Evolutionary conservation across 2,329 filamentous ascomycete species (phyloP).

Genomic region (Calonectria ilicicola): DNA sequence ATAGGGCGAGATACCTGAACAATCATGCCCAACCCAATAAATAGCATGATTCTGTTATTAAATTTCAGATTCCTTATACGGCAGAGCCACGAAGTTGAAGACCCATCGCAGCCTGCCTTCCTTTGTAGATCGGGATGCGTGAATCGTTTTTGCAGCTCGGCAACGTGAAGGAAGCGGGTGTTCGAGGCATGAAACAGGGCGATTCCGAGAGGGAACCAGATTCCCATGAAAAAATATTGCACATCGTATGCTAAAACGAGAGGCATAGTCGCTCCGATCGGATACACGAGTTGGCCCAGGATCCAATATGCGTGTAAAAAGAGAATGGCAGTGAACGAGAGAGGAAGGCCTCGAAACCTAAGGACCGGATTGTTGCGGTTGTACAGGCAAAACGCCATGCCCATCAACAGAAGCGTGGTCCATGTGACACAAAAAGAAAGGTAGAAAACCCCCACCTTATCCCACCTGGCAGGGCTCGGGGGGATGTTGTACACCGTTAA

Average conservation of each 20-base stretch:
- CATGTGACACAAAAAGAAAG: slow-evolving; percentile 50
- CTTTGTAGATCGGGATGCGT: slow-evolving; percentile 15
- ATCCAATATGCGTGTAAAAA: slow-evolving; percentile 59
- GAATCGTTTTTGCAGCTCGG: slow-evolving; percentile 59
- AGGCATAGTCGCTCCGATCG: slow-evolving; percentile 53
- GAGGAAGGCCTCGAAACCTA: slow-evolving; percentile 52
- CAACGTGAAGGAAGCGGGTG: slow-evolving; percentile 68
- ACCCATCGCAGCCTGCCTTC: background rate
- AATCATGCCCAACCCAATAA: slow-evolving; percentile 66
- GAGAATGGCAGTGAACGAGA: slow-evolving; percentile 55
- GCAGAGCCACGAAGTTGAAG: slow-evolving; percentile 34
- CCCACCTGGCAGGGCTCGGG: slow-evolving; percentile 47
- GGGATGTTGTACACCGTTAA: background rate
- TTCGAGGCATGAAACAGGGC: slow-evolving; percentile 75
- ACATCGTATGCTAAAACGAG: slow-evolving; percentile 53
- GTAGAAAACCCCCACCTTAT: slow-evolving; percentile 56
- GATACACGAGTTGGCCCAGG: slow-evolving; percentile 52
- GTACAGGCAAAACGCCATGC: slow-evolving; percentile 54
- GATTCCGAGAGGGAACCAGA: slow-evolving; percentile 72
- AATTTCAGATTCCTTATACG: slow-evolving; percentile 50
- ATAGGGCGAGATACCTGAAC: slow-evolving; percentile 59
- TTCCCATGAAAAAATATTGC: slow-evolving; percentile 74
- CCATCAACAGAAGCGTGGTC: slow-evolving; percentile 52
- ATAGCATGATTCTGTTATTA: slow-evolving; percentile 57
- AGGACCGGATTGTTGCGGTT: slow-evolving; percentile 55